These are phyloP conservation scores for Malassezia pachydermatis DNA, from an alignment of 1,284 basidiomycete genomes.

Conservation along the genomic window DNA sequence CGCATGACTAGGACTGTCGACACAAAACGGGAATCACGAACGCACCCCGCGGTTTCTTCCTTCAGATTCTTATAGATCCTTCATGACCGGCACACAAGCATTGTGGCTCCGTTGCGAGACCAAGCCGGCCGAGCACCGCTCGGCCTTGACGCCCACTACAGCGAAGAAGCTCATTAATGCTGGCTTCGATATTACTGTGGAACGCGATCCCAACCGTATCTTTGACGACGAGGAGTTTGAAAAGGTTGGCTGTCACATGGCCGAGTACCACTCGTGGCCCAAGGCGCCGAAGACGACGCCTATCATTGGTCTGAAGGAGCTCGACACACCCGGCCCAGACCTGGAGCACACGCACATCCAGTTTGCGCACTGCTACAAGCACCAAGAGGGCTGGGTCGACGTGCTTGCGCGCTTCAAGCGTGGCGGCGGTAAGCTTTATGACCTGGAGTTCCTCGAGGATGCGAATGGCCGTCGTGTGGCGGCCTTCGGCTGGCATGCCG, in stretches of 20 bases:
- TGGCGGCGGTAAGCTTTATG: constrained; percentile 82
- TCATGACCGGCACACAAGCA: constrained; percentile 23
- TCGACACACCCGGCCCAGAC: constrained; percentile 54
- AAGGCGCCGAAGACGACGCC: constrained; percentile 63
- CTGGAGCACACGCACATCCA: constrained; percentile 75
- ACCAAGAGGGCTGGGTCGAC: constrained; percentile 82
- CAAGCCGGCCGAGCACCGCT: constrained; percentile 62
- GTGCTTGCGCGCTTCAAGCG: constrained; percentile 77
- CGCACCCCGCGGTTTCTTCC: too few species aligned
- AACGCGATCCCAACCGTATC: constrained; percentile 86
- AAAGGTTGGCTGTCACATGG: constrained; percentile 81
- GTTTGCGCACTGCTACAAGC: constrained; percentile 97
- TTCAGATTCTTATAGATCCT: too few species aligned
- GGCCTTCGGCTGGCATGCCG: constrained; percentile 98
- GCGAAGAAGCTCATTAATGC: constrained; percentile 79
- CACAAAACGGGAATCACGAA: too few species aligned
- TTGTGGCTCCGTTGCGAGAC: constrained; percentile 46
- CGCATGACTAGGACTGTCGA: too few species aligned
- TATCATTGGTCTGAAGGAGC: constrained; percentile 94
- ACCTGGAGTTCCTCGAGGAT: constrained; percentile 92
- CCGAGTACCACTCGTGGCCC: constrained; percentile 82
- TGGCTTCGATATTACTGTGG: constrained; percentile 83
- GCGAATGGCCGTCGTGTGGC: constrained; percentile 76
- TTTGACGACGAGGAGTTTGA: constrained; percentile 91
- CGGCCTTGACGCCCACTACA: constrained; percentile 85